Base-by-base conservation (phyloP, 2,329 filamentous ascomycete species). In the Neonectria ditissima region DNA sequence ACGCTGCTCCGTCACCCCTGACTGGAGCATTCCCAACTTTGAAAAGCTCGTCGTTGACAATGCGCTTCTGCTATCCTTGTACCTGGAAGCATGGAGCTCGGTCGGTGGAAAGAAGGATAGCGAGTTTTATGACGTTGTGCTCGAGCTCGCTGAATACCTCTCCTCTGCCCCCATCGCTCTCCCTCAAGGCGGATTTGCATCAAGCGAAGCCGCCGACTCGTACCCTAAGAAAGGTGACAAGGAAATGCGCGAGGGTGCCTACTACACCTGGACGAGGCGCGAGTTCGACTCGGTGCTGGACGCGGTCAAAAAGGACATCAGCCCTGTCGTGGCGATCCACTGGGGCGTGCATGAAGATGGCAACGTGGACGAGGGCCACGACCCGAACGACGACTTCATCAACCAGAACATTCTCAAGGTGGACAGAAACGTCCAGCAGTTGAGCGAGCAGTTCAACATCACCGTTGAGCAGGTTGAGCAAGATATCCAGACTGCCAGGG, bases 31-130 rank as follows among this genome's bases (percentile, higher is more conserved):
- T 50, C 96, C 96, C 11, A 94, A 97, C 77, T 99, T 98, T 72
- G 96, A 99, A 81, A 98, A 98, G 82, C 94, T 98, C 86, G 87
- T 97, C 10, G 94, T 93, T 58, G 96, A 98, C 75, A 97, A 99
- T 73, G 91, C 92, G 0, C 91, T 97, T 69, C 84, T 98, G 1
- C 81, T 99, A 2, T 87, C 90, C 24, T 84, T 96, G 7, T 98
- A 96, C 72, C 84, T 97, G 7, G 94, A 97, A 73, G 94, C 92
- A 0, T 98, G 94, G 84, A 84, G 93, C 14, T 80, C 89, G 13
- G 77, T 73, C 24, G 77, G 79, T 24, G 79, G 73, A 13, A 68
- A 86, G 0, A 84, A 86, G 53, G 85, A 91, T 11, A 84, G 87
- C 5, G 92, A 97, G 71, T 89, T 97, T 62, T 86, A 93, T 13